phyloP scores from a whole-genome alignment of 257 asterid genomes.

The Nicotiana benthamiana region DNA sequence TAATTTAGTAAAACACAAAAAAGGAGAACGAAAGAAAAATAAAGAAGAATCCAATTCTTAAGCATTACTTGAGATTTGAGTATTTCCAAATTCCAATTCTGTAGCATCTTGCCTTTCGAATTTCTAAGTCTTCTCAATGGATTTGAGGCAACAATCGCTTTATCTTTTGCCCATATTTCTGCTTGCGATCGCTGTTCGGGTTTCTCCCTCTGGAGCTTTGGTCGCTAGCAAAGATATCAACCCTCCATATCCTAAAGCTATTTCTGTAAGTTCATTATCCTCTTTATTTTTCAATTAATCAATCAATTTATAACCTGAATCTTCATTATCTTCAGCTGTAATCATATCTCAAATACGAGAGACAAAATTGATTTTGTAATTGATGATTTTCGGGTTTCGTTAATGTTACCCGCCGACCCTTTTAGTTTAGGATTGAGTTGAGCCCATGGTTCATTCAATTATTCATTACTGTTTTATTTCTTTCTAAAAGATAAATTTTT shows the following conservation, averaged over 20 bases:
- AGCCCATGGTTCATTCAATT: background rate
- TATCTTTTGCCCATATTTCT: constrained; percentile 16
- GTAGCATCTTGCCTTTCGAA: background rate
- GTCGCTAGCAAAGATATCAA: constrained; percentile 26
- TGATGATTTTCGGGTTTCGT: background rate
- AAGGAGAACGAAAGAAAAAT: background rate
- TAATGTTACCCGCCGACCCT: background rate
- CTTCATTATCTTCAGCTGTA: background rate
- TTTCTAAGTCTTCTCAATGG: constrained; percentile 14
- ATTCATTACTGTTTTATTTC: background rate
- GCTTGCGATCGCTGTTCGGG: constrained; percentile 20
- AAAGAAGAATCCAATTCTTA: background rate
- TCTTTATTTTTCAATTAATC: background rate
- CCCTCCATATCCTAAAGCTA: constrained; percentile 49
- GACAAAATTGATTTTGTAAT: background rate
- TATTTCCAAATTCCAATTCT: background rate
- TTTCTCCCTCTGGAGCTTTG: constrained; percentile 25
- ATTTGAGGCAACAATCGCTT: constrained; percentile 11
- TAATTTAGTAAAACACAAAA: background rate
- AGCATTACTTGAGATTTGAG: constrained; percentile 4
- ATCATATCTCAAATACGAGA: background rate
- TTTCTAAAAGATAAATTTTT: background rate
- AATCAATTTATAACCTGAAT: background rate
- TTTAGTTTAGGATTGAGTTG: background rate
- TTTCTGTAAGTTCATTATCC: constrained; percentile 29